Evolutionary conservation across 257 asterid genomes (phyloP).

Genomic region (Ophiorrhiza pumila): DNA sequence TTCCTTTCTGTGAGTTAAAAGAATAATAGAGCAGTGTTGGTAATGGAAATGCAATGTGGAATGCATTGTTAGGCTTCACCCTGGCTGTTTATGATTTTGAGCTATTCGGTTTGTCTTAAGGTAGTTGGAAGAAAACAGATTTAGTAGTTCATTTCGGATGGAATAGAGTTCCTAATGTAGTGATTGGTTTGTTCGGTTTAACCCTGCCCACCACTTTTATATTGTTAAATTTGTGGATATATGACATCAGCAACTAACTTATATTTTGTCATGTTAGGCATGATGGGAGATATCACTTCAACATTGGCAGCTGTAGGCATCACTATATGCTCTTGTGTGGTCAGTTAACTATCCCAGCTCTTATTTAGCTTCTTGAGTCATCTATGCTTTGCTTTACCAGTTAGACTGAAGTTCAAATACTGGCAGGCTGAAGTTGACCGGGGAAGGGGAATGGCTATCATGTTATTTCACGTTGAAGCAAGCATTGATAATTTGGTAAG

Average conservation of each 20-base stretch:
- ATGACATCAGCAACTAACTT: conserved; percentile 5
- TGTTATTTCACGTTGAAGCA: conserved; percentile 79
- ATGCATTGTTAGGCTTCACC: background rate
- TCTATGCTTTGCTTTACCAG: background rate
- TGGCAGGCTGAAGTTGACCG: conserved; percentile 81
- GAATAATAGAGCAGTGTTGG: background rate
- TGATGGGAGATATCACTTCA: conserved; percentile 85
- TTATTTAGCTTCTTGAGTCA: conserved; percentile 2
- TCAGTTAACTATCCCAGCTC: conserved; percentile 37
- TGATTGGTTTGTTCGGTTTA: background rate
- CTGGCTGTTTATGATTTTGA: background rate
- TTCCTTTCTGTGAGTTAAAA: background rate
- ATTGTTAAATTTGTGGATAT: background rate
- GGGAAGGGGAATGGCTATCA: conserved; percentile 68
- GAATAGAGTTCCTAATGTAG: background rate
- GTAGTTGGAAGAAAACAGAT: background rate
- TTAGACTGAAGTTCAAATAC: background rate
- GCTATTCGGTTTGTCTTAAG: background rate
- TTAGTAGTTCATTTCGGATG: background rate
- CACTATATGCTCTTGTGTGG: conserved; percentile 79
- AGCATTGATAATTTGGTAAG: conserved; percentile 71
- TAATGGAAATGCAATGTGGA: conserved; percentile 1
- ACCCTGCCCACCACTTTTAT: background rate
- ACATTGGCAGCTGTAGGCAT: conserved; percentile 73
- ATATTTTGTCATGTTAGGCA: conserved; percentile 42